phyloP scores from a whole-genome alignment of 352 stramenopile species.

The Globisporangium camurandrum region DNA sequence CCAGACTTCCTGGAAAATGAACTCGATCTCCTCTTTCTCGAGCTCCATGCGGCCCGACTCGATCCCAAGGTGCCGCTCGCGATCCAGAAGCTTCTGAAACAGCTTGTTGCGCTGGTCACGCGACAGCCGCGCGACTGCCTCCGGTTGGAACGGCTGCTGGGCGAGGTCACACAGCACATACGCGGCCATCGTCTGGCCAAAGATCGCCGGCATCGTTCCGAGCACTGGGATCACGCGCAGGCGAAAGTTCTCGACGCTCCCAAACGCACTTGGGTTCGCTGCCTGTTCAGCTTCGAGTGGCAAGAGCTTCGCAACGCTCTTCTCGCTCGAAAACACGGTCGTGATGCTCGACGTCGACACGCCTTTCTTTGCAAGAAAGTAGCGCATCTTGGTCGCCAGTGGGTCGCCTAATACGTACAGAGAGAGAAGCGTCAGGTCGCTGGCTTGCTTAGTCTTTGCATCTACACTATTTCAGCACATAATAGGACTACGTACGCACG shows the following conservation, averaged over 20 bases:
- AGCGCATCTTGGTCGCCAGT: constrained; percentile 94
- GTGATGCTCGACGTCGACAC: constrained; percentile 65
- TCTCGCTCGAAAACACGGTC: constrained; percentile 93
- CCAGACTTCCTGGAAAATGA: constrained; percentile 84
- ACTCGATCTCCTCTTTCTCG: constrained; percentile 85
- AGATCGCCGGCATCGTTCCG: constrained; percentile 92
- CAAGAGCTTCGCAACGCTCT: constrained; percentile 93
- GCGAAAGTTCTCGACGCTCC: constrained; percentile 95
- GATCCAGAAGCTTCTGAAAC: constrained; percentile 75
- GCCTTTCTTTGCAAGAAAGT: constrained; percentile 86
- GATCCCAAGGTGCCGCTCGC: constrained; percentile 56
- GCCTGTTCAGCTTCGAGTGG: constrained; percentile 91
- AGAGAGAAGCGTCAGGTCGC: too few species aligned
- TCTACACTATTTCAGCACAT: not conserved
- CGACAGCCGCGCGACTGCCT: constrained; percentile 58
- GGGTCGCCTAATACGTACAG: constrained; percentile 77
- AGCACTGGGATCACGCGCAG: constrained; percentile 95
- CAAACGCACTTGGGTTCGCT: constrained; percentile 89
- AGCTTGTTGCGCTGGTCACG: constrained; percentile 84
- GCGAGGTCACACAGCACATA: constrained; percentile 93
- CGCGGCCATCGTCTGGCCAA: constrained; percentile 95
- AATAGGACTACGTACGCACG: constrained; percentile 41
- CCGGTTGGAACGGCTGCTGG: constrained; percentile 80
- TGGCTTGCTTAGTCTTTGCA: too few species aligned
- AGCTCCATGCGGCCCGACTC: constrained; percentile 52